Evolutionary conservation across 1,284 basidiomycete genomes (phyloP).

Genomic region (Papiliotrema fonsecae): DNA sequence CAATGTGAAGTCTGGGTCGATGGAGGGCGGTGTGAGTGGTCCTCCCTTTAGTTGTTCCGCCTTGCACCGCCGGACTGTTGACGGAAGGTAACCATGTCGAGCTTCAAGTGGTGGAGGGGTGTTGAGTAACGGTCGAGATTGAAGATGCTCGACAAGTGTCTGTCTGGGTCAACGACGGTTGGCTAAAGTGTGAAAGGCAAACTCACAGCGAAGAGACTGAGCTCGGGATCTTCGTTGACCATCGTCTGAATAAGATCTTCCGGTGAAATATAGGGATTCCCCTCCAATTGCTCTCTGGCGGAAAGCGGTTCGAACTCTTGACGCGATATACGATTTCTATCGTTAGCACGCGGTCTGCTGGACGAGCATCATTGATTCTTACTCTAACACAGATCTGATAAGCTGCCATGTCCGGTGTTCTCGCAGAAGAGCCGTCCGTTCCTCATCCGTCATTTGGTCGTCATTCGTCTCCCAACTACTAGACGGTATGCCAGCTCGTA

Average conservation of each 20-base stretch:
- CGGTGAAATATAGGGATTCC: conserved; percentile 39
- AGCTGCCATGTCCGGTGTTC: conserved; percentile 46
- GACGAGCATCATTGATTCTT: conserved; percentile 3
- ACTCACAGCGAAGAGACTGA: conserved; percentile 37
- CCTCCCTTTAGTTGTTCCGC: conserved; percentile 11
- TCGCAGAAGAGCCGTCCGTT: conserved; percentile 30
- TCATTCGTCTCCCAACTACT: conserved; percentile 18
- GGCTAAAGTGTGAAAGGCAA: neutral
- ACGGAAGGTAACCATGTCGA: conserved; percentile 42
- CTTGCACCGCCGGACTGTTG: conserved; percentile 36
- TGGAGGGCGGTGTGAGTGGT: conserved; percentile 14
- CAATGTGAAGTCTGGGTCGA: conserved; percentile 45
- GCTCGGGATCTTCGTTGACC: conserved; percentile 38
- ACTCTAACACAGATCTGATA: conserved; percentile 38
- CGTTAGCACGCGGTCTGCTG: neutral
- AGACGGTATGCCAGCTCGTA: conserved; percentile 14
- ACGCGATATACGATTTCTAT: conserved; percentile 33
- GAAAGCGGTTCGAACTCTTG: conserved; percentile 25
- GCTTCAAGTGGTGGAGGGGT: conserved; percentile 38
- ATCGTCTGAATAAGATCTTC: conserved; percentile 39
- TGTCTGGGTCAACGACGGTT: conserved; percentile 4
- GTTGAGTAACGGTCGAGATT: conserved; percentile 34
- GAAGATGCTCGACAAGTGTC: conserved; percentile 42
- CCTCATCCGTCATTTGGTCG: conserved; percentile 27
- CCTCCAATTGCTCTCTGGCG: conserved; percentile 20